Base-by-base conservation (phyloP, 1,284 basidiomycete species). In the Naganishia cerealis region DNA sequence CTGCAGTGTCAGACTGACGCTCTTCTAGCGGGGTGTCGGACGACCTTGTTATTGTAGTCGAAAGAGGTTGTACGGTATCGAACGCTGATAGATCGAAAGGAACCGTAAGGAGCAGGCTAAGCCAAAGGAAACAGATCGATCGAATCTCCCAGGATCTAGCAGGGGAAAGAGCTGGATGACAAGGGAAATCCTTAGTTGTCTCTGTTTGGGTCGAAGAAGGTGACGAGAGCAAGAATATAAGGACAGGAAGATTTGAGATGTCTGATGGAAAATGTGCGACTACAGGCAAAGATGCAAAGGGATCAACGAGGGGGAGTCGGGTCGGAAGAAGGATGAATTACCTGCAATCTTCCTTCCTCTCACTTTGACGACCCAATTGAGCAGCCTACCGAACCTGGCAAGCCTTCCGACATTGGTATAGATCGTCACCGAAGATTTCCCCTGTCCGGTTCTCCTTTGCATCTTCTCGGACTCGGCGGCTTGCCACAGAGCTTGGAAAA, bases 311-410 rank as follows among this genome's bases (percentile, higher is more conserved):
- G 56, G 33, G 39, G 67, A 70, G 10, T 29, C 52, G 54, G 8
- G 4, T 18, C 13, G 33, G 43, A 26, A 18, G 52, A 21, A 5
- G 12, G 21, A 86, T 8, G 18, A 86, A 89, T 80, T 73, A 95
- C 94, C 87, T 79, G 97, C 90, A 3, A 89, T 88, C 82, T 99
- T 99, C 81, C 90, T 87, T 29, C 96, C 95, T 70, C 96, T 85
- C 55, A 89, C 90, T 78, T 94, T 98, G 77, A 92, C 86, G 75
- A 93, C 91, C 75, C 84, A 83, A 79, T 97, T 94, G 55, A 98
- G 77, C 16, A 95, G 81, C 48, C 81, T 78, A 0, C 90, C 84
- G 16, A 92, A 74, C 56, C 84, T 83, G 42, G 83, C 78, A 6
- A 89, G 80, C 61, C 87, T 83, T 18, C 73, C 71, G 3, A 74